Evolutionary conservation across 345 rosid species (phyloP), one percentile per base, ranked within the genome.

Genomic region (Cardamine resedifolia): DNA sequence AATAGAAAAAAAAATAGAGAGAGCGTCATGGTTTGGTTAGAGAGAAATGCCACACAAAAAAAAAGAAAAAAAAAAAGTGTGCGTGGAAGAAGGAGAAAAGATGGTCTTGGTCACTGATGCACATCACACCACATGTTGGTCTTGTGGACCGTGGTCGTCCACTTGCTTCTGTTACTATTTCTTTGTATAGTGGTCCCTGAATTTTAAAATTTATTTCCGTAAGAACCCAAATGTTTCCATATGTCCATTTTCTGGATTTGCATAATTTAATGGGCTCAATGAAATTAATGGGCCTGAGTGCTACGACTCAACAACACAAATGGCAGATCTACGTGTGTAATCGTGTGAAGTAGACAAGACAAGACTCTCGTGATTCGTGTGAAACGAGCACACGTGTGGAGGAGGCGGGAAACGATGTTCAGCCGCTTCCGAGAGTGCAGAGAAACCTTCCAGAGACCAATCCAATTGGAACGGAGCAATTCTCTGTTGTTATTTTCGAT

Each of bases 101-200:
- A 36, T 15, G 47, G 55, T 49, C 38, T 28, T 59, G 63, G 68
- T 59, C 33, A 28, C 73, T 61, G 39, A 59, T 49, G 73, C 56
- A 58, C 39, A 67, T 30, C 73, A 31, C 21, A 31, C 21, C 78
- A 74, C 73, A 74, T 66, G 68, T 28, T 66, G 28, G 36, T 62
- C 44, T 71, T 63, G 21, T 33, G 34, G 43, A 38, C 55, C 20
- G 7, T 10, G 44, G 52, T 58, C 68, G 45, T 66, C 73, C 68
- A 50, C 73, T 67, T 51, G 68, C 38, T 41, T n/a, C 18, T 33
- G 6, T 58, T 66, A 20, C 47, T 39, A 9, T 3, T 4, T 38
- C n/a, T 51, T 59, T 41, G 26, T 4, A 1, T 31, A 39, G 14
- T 23, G 45, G 38, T 50, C 73, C 73, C 68, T 68, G 21, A 3